Conservation (phyloP, 139 green algal genomes). For the Coelastrella sp. region DNA sequence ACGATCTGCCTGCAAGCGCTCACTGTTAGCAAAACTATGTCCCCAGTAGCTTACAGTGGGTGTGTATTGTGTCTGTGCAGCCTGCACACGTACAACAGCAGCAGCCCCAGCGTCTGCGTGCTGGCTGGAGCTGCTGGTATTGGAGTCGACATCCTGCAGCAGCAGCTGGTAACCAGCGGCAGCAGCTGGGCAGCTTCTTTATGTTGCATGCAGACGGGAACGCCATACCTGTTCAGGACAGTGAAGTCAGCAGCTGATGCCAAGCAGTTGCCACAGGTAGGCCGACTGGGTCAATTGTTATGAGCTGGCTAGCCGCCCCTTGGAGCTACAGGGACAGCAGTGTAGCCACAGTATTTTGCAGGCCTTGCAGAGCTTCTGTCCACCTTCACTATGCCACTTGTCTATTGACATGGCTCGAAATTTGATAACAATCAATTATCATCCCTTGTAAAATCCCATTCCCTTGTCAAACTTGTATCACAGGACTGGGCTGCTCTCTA, state of each 20-base stretch:
- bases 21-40: neutral
- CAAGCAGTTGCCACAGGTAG: conserved; percentile 21
- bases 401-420: neutral
- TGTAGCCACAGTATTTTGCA: neutral
- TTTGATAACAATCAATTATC: neutral
- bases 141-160: conserved; percentile 9
- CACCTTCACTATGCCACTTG: neutral
- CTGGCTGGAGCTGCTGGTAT: conserved; percentile 5
- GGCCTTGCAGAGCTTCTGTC: neutral
- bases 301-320: no score
- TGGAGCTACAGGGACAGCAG: no score
- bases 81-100: conserved; percentile 1
- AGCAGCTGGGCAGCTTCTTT: conserved; percentile 22
- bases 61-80: neutral
- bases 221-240: conserved; percentile 3
- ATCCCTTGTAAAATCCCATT: neutral
- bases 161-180: conserved; percentile 8
- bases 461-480: neutral
- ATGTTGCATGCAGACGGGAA: conserved; percentile 16
- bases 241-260: neutral
- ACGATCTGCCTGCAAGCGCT: neutral
- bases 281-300: neutral
- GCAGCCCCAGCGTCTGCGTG: conserved; percentile 31
- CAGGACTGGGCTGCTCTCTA: conserved; percentile 25
- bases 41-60: neutral